A percentile compares a stretch with the other conserved stretches of the same genome.
Conservation (phyloP, 164 flowering plant species). For the Chimonanthus praecox region DNA sequence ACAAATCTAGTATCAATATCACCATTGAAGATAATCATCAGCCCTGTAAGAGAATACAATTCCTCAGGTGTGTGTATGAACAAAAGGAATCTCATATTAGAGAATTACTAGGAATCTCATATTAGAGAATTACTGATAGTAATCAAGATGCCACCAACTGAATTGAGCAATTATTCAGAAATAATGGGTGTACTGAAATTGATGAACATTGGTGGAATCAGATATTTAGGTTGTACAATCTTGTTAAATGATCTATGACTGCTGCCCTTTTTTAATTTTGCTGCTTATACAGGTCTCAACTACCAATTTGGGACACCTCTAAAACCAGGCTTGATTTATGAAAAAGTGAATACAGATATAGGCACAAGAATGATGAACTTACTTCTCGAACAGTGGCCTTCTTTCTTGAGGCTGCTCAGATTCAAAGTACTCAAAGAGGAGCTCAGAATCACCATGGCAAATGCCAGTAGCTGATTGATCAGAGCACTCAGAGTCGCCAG, state of each 20-base stretch:
- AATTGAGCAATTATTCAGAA: not conserved
- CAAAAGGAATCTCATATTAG: not conserved
- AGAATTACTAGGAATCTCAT: not conserved
- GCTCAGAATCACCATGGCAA: constrained; percentile 33
- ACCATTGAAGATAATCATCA: not conserved
- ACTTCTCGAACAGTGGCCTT: constrained; percentile 61
- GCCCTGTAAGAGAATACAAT: not conserved
- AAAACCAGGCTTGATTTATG: not conserved
- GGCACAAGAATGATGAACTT: constrained; percentile 14
- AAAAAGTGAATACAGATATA: not conserved
- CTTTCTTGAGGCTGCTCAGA: constrained; percentile 59
- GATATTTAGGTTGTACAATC: not conserved
- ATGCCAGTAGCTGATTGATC: constrained; percentile 11
- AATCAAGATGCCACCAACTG: not conserved
- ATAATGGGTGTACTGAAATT: not conserved
- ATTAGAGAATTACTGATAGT: not conserved
- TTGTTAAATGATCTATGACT: not conserved
- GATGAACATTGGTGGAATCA: not conserved
- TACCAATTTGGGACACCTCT: not conserved
- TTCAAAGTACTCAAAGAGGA: constrained; percentile 72
- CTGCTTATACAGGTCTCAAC: not conserved
- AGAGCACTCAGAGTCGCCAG: constrained; percentile 10
- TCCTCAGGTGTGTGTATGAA: not conserved
- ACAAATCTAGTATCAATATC: not conserved
- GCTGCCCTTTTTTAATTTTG: not conserved